Percentiles rank a stretch among this genome's conserved stretches.
phyloP scores from a whole-genome alignment of 1,284 basidiomycete species.

The Pyrrhoderma lamaoense region DNA sequence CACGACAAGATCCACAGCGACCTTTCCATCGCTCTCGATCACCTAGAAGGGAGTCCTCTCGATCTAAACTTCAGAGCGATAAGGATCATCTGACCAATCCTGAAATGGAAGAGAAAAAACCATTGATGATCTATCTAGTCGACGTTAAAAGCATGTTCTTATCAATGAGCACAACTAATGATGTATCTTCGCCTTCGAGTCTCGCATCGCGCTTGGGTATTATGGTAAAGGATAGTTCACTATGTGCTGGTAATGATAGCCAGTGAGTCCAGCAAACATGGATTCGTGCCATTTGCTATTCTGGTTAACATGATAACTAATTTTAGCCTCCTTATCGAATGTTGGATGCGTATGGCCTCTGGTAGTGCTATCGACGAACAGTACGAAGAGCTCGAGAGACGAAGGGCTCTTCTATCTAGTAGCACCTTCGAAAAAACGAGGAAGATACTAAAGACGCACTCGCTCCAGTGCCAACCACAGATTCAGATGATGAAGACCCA shows the following conservation, averaged over 20 bases:
- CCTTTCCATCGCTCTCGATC: constrained; percentile 4
- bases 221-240: constrained; percentile 19
- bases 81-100: constrained; percentile 2
- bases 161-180: constrained; percentile 21
- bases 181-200: background rate
- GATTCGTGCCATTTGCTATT: background rate
- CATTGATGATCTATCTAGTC: constrained; percentile 24
- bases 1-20: background rate
- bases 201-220: constrained; percentile 17
- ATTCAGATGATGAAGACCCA: constrained; percentile 9
- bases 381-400: constrained; percentile 1
- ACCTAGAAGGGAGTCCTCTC: background rate
- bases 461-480: too few relatives aligned
- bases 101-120: background rate
- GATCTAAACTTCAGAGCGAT: background rate
- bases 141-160: constrained; percentile 27
- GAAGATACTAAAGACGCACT: background rate
- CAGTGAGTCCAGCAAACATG: constrained; percentile 22
- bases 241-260: constrained; percentile 32
- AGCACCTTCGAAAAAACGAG: background rate
- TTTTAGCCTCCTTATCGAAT: constrained; percentile 12
- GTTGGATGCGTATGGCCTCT: constrained; percentile 15
- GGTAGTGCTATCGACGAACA: constrained; percentile 16
- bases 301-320: background rate
- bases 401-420: background rate